Base-by-base conservation (phyloP, 2,329 filamentous ascomycete genomes). In the Alternaria consortialis region DNA sequence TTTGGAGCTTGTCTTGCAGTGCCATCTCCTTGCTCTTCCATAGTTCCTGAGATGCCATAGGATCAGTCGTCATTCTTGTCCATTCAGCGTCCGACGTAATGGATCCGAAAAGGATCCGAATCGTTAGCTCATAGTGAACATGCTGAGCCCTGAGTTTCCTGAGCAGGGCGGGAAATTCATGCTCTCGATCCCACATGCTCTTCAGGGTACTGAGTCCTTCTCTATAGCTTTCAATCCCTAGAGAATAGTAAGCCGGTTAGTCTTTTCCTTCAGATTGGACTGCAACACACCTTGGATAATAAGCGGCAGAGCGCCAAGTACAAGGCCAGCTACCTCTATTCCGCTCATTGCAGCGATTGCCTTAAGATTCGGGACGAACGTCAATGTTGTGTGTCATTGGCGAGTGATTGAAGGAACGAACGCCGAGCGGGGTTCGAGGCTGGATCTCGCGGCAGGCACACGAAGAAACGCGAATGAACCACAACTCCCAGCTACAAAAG, bases 141-240 rank as follows among this genome's bases (percentile, higher is more conserved):
- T 79, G 74, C 55, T 79, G 75, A 51, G 74, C 78, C 29, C 76
- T 58, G 1, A 79, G 67, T 46, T 79, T 78, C 15, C 76, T 74
- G 40, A 79, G 77, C 39, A 73, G 72, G 34, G 74, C 63, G 1
- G 76, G 77, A 4, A 78, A 67, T 56, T 79, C 74, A 11, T 69
- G 64, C 47, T 78, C 74, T 74, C 77, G 77, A 64, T 75, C 62
- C 42, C 75, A 58, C 42, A 80, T 79, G 51, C 68, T 68, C 56
- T 80, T 80, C 44, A 81, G 67, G 0, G 74, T 78, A 56, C 81
- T 77, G 3, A 81, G 68, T 3, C 80, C 76, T 43, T 79, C 75
- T 40, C 79, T 75, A 51, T 80, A 80, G 36, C 71, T 71, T 37
- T 80, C 76, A n/a, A 74, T 71, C 3, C 69, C 70, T 75, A 53